Conservation (phyloP, 2,329 filamentous ascomycete species). For the Fusarium longipes region DNA sequence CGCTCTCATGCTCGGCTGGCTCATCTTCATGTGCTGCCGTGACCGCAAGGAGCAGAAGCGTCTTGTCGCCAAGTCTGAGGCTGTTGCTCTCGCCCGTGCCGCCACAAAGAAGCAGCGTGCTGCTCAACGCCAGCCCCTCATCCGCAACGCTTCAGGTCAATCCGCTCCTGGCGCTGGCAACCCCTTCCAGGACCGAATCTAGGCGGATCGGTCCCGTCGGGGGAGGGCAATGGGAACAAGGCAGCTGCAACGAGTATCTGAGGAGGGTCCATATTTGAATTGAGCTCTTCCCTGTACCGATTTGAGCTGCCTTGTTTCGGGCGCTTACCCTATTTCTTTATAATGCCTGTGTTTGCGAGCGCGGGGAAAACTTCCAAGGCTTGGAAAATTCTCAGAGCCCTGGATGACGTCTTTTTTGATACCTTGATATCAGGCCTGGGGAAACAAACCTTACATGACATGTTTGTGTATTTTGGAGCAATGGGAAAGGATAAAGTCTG, state of each 20-base stretch:
- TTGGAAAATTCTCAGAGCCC: constrained; percentile 24
- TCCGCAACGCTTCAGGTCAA: constrained; percentile 48
- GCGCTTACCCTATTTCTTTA: constrained; percentile 16
- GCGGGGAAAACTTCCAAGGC: constrained; percentile 12
- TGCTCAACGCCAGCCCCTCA: constrained; percentile 52
- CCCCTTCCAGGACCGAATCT: constrained; percentile 55
- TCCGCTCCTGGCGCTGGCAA: constrained; percentile 41
- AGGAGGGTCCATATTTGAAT: constrained; percentile 20
- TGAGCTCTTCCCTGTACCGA: neutral
- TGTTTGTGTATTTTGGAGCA: constrained; percentile 44
- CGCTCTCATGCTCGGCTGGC: constrained; percentile 51
- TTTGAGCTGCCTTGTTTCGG: neutral
- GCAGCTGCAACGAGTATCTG: constrained; percentile 36
- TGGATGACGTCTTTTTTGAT: constrained; percentile 42
- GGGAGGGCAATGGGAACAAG: constrained; percentile 27
- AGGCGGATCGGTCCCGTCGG: constrained; percentile 40
- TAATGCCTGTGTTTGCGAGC: constrained; percentile 21
- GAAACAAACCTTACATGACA: constrained; percentile 38
- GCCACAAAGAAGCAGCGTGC: constrained; percentile 58
- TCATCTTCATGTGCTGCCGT: constrained; percentile 64
- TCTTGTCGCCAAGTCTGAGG: constrained; percentile 60
- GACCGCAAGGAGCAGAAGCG: constrained; percentile 60
- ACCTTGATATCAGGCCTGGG: constrained; percentile 42
- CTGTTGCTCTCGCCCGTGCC: constrained; percentile 62
- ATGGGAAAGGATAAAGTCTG: constrained; percentile 43